Evolutionary conservation across 2,329 filamentous ascomycete genomes (phyloP), one percentile per base, ranked within the genome.

Genomic region (Samsoniella hepiali): DNA sequence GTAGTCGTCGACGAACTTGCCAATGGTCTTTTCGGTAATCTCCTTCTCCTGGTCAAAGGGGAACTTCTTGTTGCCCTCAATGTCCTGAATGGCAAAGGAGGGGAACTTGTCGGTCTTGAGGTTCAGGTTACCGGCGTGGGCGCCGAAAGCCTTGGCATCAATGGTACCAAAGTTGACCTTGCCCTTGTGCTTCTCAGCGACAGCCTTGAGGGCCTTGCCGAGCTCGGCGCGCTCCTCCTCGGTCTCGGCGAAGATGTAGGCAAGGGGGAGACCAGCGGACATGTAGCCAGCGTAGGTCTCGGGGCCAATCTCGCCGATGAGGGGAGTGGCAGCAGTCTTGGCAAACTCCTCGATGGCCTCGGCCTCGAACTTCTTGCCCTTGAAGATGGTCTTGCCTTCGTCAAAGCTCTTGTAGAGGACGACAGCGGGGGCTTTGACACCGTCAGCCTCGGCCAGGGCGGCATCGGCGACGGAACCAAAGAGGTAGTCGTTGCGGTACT

Each of bases 361-460:
- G 65, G 84, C 84, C 49, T 92, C 90, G 73, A 98, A 93, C 77
- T 91, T 88, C 70, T 92, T 90, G 50, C 66, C 72, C 27, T 85
- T 82, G 82, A 91, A 97, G 71, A 88, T 82, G 71, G 88, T 87
- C 87, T 97, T 97, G 81, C 93, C 93, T 82, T 98, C 94, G 74
- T 99, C 95, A 73, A 98, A 99, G 65, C 89, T 84, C 87, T 99
- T 98, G 89, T 98, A 98, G 65, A 99, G 87, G 68, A 97, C 91
- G 68, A 99, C 82, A 63, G 90, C 88, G 67, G 95, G 95, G 73
- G 90, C 87, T 76, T 88, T 90, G 76, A 96, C 91, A 70, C 91
- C 93, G 82, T 96, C 95, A 56, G 91, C 89, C 84, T 96, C 88
- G 72, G 95, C 93, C 68, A 98, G 81, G 63, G 84, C 86, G 67